Conservation (phyloP, 257 asterid species). For the Echium plantagineum region DNA sequence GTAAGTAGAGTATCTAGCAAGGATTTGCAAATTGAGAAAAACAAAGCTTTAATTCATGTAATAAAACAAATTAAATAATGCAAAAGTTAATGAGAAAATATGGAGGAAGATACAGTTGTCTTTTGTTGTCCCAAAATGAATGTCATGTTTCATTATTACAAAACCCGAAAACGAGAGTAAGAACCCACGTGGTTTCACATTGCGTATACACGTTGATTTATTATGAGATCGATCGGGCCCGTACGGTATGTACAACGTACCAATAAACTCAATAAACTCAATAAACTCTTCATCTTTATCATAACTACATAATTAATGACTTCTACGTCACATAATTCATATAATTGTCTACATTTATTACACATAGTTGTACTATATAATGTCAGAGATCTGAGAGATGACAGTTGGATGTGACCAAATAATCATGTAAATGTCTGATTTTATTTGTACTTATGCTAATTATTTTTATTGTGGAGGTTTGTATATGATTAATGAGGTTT, state of each 20-base stretch:
- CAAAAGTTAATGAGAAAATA: background rate
- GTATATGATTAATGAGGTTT: no score
- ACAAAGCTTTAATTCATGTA: no score
- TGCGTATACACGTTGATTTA: background rate
- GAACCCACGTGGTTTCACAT: background rate
- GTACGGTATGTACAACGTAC: background rate
- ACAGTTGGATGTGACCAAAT: background rate
- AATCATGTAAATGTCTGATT: background rate
- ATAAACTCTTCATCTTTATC: background rate
- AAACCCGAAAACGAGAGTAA: background rate
- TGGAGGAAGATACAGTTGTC: background rate
- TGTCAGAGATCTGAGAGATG: background rate
- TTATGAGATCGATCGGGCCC: background rate
- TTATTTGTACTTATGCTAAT: background rate
- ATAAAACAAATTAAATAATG: no score
- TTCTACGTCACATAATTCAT: no score
- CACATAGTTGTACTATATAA: background rate
- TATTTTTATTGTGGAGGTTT: no score
- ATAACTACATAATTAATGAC: background rate
- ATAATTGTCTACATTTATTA: no score
- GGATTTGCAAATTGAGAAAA: background rate
- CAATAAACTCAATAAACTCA: background rate
- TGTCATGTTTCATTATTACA: background rate
- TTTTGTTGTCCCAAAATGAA: background rate
- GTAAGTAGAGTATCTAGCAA: background rate